Evolutionary conservation across 768 basidiomycete genomes (phyloP).

Genomic region (Cubamyces lactineus): DNA sequence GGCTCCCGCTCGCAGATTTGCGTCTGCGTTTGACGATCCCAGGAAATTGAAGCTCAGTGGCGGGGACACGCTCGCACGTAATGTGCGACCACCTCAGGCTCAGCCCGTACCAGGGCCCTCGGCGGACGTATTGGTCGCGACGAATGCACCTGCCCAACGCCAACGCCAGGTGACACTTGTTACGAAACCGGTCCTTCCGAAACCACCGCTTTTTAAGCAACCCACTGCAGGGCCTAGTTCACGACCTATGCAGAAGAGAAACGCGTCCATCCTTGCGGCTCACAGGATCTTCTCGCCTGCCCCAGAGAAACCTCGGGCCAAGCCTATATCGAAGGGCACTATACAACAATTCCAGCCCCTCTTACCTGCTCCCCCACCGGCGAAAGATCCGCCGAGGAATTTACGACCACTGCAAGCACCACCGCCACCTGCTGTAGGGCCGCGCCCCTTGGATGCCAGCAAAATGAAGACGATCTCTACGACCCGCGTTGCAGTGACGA

Average conservation of each 20-base stretch:
- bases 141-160: too few species aligned
- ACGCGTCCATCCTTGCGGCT: slow-evolving; percentile 6
- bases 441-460: slow-evolving; percentile 21
- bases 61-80: background rate
- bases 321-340: slow-evolving; percentile 1
- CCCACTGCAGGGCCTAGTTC: background rate
- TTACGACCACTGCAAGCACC: slow-evolving; percentile 21
- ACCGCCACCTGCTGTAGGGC: slow-evolving; percentile 7
- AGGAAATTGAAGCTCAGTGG: slow-evolving; percentile 7
- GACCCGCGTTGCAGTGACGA: slow-evolving; percentile 55
- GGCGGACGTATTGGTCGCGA: background rate
- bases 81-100: background rate
- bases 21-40: slow-evolving; percentile 19
- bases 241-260: background rate
- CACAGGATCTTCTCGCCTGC: background rate
- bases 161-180: too few species aligned
- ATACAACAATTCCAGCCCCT: slow-evolving; percentile 10
- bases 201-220: background rate
- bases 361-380: background rate
- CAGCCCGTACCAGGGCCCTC: slow-evolving; percentile 7
- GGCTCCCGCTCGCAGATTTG: slow-evolving; percentile 13
- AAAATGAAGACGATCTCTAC: slow-evolving; percentile 51
- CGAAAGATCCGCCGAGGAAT: slow-evolving; percentile 3
- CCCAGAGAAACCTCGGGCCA: background rate
- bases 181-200: background rate